phyloP scores from a whole-genome alignment of 371 early-diverging fungal genomes.

The Mycotypha africana region DNA sequence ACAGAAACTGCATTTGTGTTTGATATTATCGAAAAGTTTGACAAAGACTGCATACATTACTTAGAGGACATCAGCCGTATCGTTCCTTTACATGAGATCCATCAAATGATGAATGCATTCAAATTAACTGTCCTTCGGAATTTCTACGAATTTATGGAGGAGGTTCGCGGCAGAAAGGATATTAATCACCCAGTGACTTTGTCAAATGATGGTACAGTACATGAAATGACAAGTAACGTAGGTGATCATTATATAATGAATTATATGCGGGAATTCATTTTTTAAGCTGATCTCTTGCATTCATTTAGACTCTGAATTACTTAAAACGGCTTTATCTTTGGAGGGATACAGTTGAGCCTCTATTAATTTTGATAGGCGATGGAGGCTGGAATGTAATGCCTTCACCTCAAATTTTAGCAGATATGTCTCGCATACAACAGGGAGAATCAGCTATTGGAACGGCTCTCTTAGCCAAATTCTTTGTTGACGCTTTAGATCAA shows the following conservation, averaged over 20 bases:
- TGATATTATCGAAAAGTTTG: conserved; percentile 67
- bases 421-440: background rate
- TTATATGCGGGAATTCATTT: too few relatives aligned
- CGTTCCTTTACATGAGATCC: conserved; percentile 31
- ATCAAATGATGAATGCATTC: conserved; percentile 51
- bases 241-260: too few relatives aligned
- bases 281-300: too few relatives aligned
- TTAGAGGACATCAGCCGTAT: conserved; percentile 17
- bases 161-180: conserved; percentile 45
- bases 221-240: conserved; percentile 80
- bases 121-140: conserved; percentile 54
- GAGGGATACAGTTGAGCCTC: conserved; percentile 55
- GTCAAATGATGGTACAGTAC: conserved; percentile 81
- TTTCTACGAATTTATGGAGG: conserved; percentile 72
- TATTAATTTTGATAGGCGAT: conserved; percentile 51
- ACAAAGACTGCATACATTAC: conserved; percentile 20
- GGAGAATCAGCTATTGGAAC: conserved; percentile 24
- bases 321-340: conserved; percentile 55
- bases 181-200: conserved; percentile 40
- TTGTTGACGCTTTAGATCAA: conserved; percentile 55
- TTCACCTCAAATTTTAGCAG: conserved; percentile 9
- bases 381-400: conserved; percentile 55
- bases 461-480: conserved; percentile 26
- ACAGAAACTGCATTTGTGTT: conserved; percentile 75
- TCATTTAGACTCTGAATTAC: conserved; percentile 56